These are phyloP conservation scores for Salicornia ramosissima DNA, from an alignment of 148 eudicot genomes.

Conservation along the genomic window DNA sequence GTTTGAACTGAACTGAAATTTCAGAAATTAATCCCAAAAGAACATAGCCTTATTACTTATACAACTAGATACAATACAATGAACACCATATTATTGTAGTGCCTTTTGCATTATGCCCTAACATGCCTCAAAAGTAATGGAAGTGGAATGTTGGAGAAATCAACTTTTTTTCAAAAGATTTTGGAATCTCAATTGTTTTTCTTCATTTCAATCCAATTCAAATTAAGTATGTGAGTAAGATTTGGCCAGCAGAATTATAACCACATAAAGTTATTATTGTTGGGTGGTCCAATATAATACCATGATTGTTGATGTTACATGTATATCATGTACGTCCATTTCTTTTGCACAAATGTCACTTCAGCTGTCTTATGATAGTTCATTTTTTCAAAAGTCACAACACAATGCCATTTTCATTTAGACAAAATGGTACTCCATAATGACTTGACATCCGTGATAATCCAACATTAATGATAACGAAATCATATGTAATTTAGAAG, in stretches of 20 bases:
- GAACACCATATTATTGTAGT: conserved; percentile 7
- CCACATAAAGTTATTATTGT: conserved; percentile 24
- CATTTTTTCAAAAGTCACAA: not conserved
- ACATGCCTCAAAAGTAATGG: conserved; percentile 13
- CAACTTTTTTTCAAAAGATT: conserved; percentile 10
- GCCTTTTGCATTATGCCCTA: conserved; percentile 19
- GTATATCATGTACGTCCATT: conserved; percentile 15
- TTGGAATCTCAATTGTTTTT: conserved; percentile 24
- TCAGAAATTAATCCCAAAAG: too few relatives aligned
- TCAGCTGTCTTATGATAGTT: conserved; percentile 7
- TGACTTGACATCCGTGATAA: not conserved
- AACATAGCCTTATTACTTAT: too few relatives aligned
- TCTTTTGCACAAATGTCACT: conserved; percentile 19
- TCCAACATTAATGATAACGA: too few relatives aligned
- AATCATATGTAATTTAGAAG: too few relatives aligned
- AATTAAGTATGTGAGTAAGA: conserved; percentile 12
- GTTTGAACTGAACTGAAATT: too few relatives aligned
- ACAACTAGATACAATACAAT: too few relatives aligned
- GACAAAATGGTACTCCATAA: not conserved
- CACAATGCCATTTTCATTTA: not conserved
- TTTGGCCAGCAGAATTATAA: conserved; percentile 22
- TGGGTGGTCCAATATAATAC: conserved; percentile 24
- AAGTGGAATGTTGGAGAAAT: conserved; percentile 29
- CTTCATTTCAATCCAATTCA: conserved; percentile 3
- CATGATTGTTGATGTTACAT: conserved; percentile 19